Percentiles rank a stretch among this genome's conserved stretches.
Conservation (phyloP, 176 grass and related monocot genomes). For the Sorghum bicolor region DNA sequence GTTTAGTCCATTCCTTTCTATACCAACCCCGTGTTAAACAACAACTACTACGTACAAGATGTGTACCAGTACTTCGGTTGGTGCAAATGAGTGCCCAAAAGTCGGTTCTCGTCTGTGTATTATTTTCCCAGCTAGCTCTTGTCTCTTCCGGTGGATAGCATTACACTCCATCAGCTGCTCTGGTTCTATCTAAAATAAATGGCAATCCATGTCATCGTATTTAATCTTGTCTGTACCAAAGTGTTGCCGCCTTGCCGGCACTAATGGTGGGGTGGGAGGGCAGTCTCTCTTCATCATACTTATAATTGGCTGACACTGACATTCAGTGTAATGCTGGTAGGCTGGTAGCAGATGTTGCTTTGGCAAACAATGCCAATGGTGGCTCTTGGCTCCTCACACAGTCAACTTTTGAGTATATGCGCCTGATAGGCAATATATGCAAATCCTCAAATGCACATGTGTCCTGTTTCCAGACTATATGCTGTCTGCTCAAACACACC, state of each 20-base stretch:
- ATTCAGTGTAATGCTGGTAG: background rate
- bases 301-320: background rate
- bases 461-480: background rate
- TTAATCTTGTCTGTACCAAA: background rate
- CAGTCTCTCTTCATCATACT: background rate
- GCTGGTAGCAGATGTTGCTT: background rate
- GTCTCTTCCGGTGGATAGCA: slow-evolving; percentile 23
- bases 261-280: background rate
- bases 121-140: slow-evolving; percentile 8
- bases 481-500: background rate
- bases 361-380: background rate
- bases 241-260: background rate
- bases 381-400: background rate
- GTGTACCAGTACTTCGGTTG: background rate
- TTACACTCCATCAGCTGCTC: background rate
- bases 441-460: background rate
- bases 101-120: background rate
- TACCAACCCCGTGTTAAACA: background rate
- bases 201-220: background rate
- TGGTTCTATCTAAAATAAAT: background rate
- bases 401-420: background rate
- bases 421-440: background rate
- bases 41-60: background rate
- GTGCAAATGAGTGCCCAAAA: background rate
- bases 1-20: background rate